phyloP scores from a whole-genome alignment of 768 basidiomycete species.

The Suillus ampliporus region DNA sequence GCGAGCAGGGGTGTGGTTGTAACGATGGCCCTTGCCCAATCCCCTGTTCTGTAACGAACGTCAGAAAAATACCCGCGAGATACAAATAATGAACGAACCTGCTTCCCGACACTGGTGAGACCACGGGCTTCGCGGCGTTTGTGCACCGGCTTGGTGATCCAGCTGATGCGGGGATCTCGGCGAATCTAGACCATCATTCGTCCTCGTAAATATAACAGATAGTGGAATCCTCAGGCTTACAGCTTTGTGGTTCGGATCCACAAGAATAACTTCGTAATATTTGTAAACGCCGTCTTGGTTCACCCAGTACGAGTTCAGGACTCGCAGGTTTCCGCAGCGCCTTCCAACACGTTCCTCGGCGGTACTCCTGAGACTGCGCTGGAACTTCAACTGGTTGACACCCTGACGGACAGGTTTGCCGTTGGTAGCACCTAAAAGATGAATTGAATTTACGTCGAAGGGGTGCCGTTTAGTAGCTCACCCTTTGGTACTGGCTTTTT shows the following conservation, averaged over 20 bases:
- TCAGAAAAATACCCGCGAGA: slow-evolving; percentile 8
- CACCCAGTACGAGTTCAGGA: slow-evolving; percentile 99
- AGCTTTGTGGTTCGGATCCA: slow-evolving; percentile 94
- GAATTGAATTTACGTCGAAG: slow-evolving; percentile 10
- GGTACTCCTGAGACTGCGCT: slow-evolving; percentile 88
- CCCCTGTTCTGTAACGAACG: slow-evolving; percentile 81
- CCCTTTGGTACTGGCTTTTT: slow-evolving; percentile 99
- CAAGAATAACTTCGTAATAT: slow-evolving; percentile 98
- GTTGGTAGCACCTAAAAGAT: slow-evolving; percentile 82
- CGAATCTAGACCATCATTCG: slow-evolving; percentile 66
- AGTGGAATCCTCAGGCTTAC: slow-evolving; percentile 51
- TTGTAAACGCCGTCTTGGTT: slow-evolving; percentile 99
- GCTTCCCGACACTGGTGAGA: slow-evolving; percentile 95
- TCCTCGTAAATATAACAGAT: slow-evolving; percentile 4
- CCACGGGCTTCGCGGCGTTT: slow-evolving; percentile 98
- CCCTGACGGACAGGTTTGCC: slow-evolving; percentile 99
- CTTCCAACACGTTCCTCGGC: slow-evolving; percentile 98
- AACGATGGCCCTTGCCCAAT: slow-evolving; percentile 90
- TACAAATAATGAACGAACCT: slow-evolving; percentile 53
- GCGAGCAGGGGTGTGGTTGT: slow-evolving; percentile 91
- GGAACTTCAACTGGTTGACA: slow-evolving; percentile 99
- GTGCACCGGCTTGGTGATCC: slow-evolving; percentile 98
- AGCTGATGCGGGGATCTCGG: slow-evolving; percentile 97
- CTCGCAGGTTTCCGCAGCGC: slow-evolving; percentile 95
- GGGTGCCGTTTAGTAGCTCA: slow-evolving; percentile 37